Evolutionary conservation across 176 grass and related monocot species (phyloP).

Genomic region (Bonia amplexicaulis): DNA sequence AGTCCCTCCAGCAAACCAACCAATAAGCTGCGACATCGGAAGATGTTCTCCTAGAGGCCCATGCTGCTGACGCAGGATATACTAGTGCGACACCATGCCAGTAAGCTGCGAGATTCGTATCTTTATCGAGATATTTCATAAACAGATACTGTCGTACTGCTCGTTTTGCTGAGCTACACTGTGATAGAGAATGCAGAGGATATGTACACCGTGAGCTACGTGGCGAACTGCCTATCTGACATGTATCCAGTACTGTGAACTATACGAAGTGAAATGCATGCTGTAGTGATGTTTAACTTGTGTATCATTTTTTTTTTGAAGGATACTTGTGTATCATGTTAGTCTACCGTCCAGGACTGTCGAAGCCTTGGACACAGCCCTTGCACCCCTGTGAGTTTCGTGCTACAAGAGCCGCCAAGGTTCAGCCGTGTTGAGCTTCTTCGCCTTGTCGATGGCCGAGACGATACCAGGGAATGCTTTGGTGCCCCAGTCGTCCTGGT

Average conservation of each 20-base stretch:
- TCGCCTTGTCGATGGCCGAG: constrained; percentile 55
- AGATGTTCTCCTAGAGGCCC: neutral
- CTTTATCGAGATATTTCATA: neutral
- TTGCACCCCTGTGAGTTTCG: constrained; percentile 73
- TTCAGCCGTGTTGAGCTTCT: constrained; percentile 50
- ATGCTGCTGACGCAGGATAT: neutral
- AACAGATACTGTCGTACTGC: neutral
- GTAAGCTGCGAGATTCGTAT: neutral
- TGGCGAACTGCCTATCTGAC: neutral
- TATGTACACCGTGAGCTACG: neutral
- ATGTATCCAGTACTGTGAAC: neutral
- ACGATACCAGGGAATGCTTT: constrained; percentile 68
- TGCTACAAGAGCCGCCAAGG: constrained; percentile 64
- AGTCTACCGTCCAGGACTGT: constrained; percentile 58
- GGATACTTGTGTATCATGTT: constrained; percentile 18
- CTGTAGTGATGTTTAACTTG: neutral
- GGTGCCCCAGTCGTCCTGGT: constrained; percentile 63
- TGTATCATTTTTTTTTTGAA: neutral
- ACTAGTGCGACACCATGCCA: neutral
- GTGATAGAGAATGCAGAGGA: neutral
- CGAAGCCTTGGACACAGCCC: constrained; percentile 71
- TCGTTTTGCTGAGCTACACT: neutral
- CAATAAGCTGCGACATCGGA: neutral
- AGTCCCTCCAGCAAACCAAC: neutral
- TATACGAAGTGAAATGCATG: neutral